Conservation (phyloP, 129 eudicot species). For the Pittosporum tobira region DNA sequence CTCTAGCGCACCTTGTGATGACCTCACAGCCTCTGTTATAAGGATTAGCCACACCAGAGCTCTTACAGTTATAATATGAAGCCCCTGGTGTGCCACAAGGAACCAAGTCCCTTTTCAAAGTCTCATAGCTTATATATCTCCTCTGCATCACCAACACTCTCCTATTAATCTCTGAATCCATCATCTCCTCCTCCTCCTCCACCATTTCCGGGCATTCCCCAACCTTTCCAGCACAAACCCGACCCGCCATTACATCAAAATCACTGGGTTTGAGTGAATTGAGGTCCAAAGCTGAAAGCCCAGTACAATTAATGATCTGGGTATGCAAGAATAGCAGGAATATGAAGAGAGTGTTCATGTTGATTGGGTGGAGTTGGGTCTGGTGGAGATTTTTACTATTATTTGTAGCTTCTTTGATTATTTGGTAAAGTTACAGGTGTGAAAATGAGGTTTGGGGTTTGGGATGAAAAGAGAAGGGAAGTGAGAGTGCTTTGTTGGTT, state of each 20-base stretch:
- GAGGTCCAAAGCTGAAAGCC: constrained; percentile 26
- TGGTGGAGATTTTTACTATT: constrained; percentile 8
- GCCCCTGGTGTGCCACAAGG: constrained; percentile 83
- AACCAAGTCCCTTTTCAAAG: constrained; percentile 62
- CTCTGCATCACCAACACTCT: constrained; percentile 46
- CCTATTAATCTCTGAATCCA: constrained; percentile 53
- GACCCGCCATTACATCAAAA: constrained; percentile 19
- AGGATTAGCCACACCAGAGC: constrained; percentile 44
- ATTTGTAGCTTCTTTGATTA: neutral
- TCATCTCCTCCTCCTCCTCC: constrained; percentile 33
- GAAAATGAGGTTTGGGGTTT: neutral
- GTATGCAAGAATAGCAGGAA: constrained; percentile 33
- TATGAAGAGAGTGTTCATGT: constrained; percentile 27
- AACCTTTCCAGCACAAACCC: constrained; percentile 33
- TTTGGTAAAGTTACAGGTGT: neutral
- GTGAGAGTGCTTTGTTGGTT: constrained; percentile 1
- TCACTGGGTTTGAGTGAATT: constrained; percentile 27
- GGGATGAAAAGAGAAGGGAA: neutral
- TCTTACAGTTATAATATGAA: constrained; percentile 67
- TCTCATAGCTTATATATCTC: constrained; percentile 68
- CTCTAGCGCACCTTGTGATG: constrained; percentile 70
- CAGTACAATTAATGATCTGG: constrained; percentile 33
- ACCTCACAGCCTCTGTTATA: constrained; percentile 72
- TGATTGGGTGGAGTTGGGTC: constrained; percentile 6
- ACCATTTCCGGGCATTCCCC: constrained; percentile 18